Conservation (phyloP, 306 rosid genomes). For the Prunus padus region DNA sequence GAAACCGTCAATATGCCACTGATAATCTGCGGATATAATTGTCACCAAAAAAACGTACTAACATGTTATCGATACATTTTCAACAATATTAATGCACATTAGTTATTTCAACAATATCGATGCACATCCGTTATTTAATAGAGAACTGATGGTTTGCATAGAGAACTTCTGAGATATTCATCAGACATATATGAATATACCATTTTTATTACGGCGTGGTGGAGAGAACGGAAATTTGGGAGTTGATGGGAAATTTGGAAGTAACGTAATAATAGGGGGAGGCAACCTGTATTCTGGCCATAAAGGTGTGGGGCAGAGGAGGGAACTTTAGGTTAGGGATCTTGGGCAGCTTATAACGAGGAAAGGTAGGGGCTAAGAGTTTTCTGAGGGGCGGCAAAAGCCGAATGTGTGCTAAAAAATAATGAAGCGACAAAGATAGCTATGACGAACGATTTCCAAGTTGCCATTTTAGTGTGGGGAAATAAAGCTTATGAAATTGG, state of each 20-base stretch:
- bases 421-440: not conserved
- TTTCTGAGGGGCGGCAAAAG: slow-evolving; percentile 7
- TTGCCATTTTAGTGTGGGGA: slow-evolving; percentile 5
- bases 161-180: too few species aligned
- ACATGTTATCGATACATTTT: too few species aligned
- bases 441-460: not conserved
- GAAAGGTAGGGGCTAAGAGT: not conserved
- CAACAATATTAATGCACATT: too few species aligned
- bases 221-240: not conserved
- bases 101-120: too few species aligned
- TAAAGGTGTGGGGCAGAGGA: not conserved
- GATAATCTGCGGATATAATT: too few species aligned
- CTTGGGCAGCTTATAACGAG: not conserved
- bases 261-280: not conserved
- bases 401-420: not conserved
- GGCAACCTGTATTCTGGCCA: slow-evolving; percentile 16
- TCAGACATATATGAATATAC: not conserved
- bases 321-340: not conserved
- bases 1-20: too few species aligned
- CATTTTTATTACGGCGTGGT: not conserved
- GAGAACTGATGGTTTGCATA: too few species aligned
- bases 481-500: not conserved
- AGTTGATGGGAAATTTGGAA: not conserved
- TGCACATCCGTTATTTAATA: too few species aligned
- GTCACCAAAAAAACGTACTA: too few species aligned